Conservation (phyloP, 345 rosid species). For the Tarenaya hassleriana region DNA sequence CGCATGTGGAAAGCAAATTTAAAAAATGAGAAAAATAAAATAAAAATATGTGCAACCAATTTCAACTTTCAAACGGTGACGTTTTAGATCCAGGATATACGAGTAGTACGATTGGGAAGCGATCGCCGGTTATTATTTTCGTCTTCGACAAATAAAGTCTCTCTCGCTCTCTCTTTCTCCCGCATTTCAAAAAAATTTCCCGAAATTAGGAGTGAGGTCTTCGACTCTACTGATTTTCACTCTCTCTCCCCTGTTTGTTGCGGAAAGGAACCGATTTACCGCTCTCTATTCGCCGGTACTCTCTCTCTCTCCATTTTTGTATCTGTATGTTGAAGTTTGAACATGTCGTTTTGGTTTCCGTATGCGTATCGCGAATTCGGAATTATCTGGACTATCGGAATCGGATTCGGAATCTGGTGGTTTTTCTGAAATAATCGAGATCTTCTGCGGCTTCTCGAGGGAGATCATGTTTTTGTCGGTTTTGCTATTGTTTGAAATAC, state of each 20-base stretch:
- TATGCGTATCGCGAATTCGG: no score
- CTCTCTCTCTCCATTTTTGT: no score
- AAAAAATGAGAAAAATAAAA: no score
- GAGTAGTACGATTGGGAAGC: background rate
- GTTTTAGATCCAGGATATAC: background rate
- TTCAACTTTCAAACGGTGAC: background rate
- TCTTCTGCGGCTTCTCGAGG: background rate
- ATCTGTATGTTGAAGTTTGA: no score
- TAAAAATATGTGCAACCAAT: background rate
- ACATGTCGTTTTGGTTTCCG: no score
- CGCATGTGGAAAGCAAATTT: no score
- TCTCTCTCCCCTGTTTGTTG: background rate
- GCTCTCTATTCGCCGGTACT: background rate
- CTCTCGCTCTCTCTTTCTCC: no score
- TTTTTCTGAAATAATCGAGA: no score
- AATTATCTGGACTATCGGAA: no score
- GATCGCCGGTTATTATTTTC: background rate
- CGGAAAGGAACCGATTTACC: background rate
- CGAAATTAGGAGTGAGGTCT: background rate
- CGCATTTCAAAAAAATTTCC: background rate
- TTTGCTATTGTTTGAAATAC: background rate
- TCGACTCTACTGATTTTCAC: conserved; percentile 7
- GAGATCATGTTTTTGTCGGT: conserved; percentile 2
- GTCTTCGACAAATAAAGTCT: background rate
- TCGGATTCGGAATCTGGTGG: no score